phyloP scores from a whole-genome alignment of 2,329 filamentous ascomycete genomes.

The Atkinsonella hypoxylon region DNA sequence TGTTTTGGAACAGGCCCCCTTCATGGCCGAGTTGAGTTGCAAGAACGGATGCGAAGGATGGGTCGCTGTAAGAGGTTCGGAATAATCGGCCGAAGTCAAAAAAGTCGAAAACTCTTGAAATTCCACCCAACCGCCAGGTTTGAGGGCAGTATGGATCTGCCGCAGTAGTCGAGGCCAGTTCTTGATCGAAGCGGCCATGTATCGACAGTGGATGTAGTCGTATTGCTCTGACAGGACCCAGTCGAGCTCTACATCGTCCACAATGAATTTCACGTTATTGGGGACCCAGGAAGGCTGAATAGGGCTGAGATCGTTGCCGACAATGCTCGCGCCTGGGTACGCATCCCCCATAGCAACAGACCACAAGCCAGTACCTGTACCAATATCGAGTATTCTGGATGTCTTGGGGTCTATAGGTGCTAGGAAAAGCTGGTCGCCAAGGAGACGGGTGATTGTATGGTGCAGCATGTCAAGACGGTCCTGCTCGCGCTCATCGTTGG shows the following conservation, averaged over 20 bases:
- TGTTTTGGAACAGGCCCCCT: conserved; percentile 15
- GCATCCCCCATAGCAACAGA: conserved; percentile 31
- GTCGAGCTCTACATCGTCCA: conserved; percentile 46
- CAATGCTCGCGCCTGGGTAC: conserved; percentile 22
- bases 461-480: conserved; percentile 28
- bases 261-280: conserved; percentile 43
- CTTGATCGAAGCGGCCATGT: conserved; percentile 22
- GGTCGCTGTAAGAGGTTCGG: conserved; percentile 14
- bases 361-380: conserved; percentile 36
- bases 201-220: conserved; percentile 24
- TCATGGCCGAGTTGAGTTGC: conserved; percentile 15
- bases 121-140: conserved; percentile 36
- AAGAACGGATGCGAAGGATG: conserved; percentile 22
- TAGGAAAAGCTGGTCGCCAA: conserved; percentile 23
- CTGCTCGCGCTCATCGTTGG: conserved; percentile 27
- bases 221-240: conserved; percentile 28
- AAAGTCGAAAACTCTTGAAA: conserved; percentile 28
- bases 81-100: conserved; percentile 25
- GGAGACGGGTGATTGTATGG: conserved; percentile 19
- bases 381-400: conserved; percentile 31
- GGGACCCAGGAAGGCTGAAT: conserved; percentile 38
- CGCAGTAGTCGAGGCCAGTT: conserved; percentile 16
- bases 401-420: conserved; percentile 24
- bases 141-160: conserved; percentile 23
- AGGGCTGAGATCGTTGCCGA: conserved; percentile 28